phyloP scores from a whole-genome alignment of 176 grass and related monocot genomes.

The Miscanthus lutarioriparius region DNA sequence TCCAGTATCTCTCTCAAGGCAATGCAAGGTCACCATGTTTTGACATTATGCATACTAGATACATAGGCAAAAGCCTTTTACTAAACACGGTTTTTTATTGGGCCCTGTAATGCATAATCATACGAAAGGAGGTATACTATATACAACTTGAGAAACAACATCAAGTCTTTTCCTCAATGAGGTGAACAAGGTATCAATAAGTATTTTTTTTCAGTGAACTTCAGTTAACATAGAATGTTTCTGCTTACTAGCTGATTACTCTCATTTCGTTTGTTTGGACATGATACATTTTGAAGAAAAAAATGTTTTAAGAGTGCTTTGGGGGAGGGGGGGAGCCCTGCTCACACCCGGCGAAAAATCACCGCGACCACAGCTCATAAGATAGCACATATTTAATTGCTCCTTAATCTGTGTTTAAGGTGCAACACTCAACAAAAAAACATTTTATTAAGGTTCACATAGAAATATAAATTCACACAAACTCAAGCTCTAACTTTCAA shows the following conservation, averaged over 20 bases:
- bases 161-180: neutral
- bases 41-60: neutral
- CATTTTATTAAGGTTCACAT: neutral
- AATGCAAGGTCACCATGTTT: neutral
- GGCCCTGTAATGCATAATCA: neutral
- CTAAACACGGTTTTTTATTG: neutral
- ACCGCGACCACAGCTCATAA: too few species aligned
- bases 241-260: too few species aligned
- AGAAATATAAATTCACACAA: neutral
- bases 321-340: too few species aligned
- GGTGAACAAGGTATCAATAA: neutral
- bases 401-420: neutral
- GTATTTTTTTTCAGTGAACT: neutral
- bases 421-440: neutral
- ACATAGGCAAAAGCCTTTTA: neutral
- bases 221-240: neutral
- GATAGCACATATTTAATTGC: too few species aligned
- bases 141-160: slow-evolving; percentile 4
- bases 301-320: too few species aligned
- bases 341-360: too few species aligned
- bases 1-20: neutral
- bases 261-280: too few species aligned
- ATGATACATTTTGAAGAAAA: too few species aligned
- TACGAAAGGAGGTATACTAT: neutral
- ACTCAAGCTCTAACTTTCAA: neutral